Evolutionary conservation across 192 early-diverging fungal species (phyloP).

Genomic region (Chytriomyces sp.): DNA sequence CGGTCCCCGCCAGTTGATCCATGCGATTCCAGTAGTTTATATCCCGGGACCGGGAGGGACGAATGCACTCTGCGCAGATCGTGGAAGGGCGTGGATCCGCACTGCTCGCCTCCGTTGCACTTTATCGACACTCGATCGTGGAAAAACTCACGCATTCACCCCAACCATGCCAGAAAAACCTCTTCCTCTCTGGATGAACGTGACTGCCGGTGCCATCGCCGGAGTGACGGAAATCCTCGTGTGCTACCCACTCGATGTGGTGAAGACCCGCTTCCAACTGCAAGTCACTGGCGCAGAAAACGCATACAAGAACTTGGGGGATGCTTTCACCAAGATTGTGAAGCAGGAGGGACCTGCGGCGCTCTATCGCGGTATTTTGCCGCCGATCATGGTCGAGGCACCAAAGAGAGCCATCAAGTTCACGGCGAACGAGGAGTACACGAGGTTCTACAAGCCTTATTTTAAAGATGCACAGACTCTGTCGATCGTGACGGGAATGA

Average conservation of each 20-base stretch:
- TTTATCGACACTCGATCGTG: too few species aligned
- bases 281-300: constrained; percentile 54
- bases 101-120: too few species aligned
- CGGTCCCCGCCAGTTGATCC: too few species aligned
- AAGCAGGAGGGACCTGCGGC: constrained; percentile 68
- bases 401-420: constrained; percentile 98
- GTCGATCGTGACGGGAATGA: constrained; percentile 84
- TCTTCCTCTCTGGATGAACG: constrained; percentile 34
- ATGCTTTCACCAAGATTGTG: constrained; percentile 68
- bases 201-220: constrained; percentile 51
- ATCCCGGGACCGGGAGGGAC: too few species aligned
- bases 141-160: too few species aligned
- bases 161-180: constrained; percentile 21
- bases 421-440: constrained; percentile 73
- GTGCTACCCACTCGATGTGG: constrained; percentile 94
- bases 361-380: constrained; percentile 90
- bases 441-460: constrained; percentile 61
- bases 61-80: too few species aligned
- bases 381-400: constrained; percentile 96
- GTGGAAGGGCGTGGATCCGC: too few species aligned
- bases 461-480: constrained; percentile 71
- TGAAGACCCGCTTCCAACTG: constrained; percentile 95
- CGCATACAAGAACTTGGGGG: constrained; percentile 66
- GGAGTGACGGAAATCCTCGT: constrained; percentile 85
- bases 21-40: too few species aligned